Evolutionary conservation across 2,329 filamentous ascomycete species (phyloP).

Genomic region (Cladophialophora carrionii): DNA sequence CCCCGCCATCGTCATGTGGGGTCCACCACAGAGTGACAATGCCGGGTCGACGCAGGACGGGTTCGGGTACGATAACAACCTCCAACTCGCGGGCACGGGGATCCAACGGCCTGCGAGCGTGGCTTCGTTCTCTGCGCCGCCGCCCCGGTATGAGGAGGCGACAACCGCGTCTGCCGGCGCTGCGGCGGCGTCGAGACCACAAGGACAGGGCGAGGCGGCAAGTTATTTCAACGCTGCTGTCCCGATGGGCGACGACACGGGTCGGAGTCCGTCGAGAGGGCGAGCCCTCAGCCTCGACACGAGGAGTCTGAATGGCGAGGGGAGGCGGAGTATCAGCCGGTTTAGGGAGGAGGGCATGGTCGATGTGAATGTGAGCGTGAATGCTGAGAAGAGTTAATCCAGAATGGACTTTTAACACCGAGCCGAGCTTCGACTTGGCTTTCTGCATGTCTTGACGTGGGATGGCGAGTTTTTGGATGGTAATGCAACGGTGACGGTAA

Average conservation of each 20-base stretch:
- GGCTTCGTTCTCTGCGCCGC: conserved; percentile 21
- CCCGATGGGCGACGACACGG: conserved; percentile 9
- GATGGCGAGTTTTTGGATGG: neutral
- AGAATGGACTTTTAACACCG: neutral
- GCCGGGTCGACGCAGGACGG: conserved; percentile 25
- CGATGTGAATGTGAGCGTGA: conserved; percentile 7
- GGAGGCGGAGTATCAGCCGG: conserved; percentile 20
- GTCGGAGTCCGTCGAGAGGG: conserved; percentile 14
- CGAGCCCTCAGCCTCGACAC: conserved; percentile 11
- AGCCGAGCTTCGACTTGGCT: neutral
- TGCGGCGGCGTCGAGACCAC: neutral
- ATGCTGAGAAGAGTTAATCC: neutral
- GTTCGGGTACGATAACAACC: conserved; percentile 20
- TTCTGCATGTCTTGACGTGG: neutral
- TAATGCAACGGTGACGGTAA: too few species aligned
- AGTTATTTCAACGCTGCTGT: conserved; percentile 19
- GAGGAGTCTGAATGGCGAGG: conserved; percentile 13
- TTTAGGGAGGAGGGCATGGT: conserved; percentile 28
- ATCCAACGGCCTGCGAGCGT: conserved; percentile 27
- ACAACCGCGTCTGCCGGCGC: neutral
- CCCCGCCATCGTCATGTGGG: conserved; percentile 23
- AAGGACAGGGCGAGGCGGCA: conserved; percentile 15
- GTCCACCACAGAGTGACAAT: neutral
- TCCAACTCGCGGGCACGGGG: conserved; percentile 3
- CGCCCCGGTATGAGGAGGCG: conserved; percentile 29